Evolutionary conservation across 805 yeast genomes (phyloP), one percentile per base, ranked within the genome.

Genomic region (Phaffomyces opuntiae): DNA sequence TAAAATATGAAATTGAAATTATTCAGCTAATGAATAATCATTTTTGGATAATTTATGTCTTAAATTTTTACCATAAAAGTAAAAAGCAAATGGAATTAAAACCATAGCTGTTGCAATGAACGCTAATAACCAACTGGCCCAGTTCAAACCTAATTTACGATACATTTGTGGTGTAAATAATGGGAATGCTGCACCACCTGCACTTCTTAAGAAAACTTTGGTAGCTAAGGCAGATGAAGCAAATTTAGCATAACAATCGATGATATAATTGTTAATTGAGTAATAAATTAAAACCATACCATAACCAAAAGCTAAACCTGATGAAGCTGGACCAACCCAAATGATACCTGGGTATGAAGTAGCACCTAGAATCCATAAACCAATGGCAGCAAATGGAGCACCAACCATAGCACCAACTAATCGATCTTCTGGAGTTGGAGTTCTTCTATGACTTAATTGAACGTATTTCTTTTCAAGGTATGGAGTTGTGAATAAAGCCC

Each of bases 111-210:
- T 74, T 16, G 88, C 77, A 54, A 85, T 78, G 57, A 85, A 85
- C 0, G 89, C 91, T 59, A 85, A 68, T 49, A 85, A 69, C 81
- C 84, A 85, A 56, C 81, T 74, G 21, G 89, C 95, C 93, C 93
- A 85, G 52, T 81, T 81, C 43, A 85, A 67, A 6, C 91, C 91
- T 57, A 85, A 65, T 44, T 70, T 78, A 50, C 77, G 76, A 62
- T 84, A 85, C 91, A 85, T 84, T 65, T 83, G 91, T 35, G 80
- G 78, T n/a, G 85, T 78, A 61, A 85, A 84, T 53, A 85, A 69
- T 49, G 91, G 90, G 75, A 85, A 83, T 0, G 89, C 91, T 26
- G 89, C 91, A 69, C 93, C 95, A 57, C 89, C 90, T 19, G 88
- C 84, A 55, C 83, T 75, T 72, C 95, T 76, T 55, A 85, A 68